phyloP scores from a whole-genome alignment of 192 early-diverging fungal genomes.

The Irineochytrium annulatum region DNA sequence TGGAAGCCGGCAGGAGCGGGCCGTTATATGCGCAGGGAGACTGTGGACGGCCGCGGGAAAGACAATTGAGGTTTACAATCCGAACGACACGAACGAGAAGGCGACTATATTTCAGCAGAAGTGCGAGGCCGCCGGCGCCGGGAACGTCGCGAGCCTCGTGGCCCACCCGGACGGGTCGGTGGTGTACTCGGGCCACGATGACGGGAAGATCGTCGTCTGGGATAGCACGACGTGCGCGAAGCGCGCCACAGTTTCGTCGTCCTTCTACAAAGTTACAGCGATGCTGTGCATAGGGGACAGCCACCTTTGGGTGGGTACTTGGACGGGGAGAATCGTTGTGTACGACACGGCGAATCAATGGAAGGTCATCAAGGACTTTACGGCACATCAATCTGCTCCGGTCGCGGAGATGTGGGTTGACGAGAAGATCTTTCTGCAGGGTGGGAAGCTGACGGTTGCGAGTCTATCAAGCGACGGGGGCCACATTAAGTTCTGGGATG shows the following conservation, averaged over 20 bases:
- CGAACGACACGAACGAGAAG: slow-evolving; percentile 30
- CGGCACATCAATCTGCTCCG: slow-evolving; percentile 51
- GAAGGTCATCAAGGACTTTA: slow-evolving; percentile 63
- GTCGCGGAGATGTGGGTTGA: slow-evolving; percentile 52
- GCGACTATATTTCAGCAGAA: slow-evolving; percentile 30
- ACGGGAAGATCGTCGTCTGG: slow-evolving; percentile 75
- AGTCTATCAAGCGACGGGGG: slow-evolving; percentile 49
- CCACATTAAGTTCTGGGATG: slow-evolving; percentile 72
- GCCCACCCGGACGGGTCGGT: slow-evolving; percentile 21
- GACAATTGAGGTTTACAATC: slow-evolving; percentile 52
- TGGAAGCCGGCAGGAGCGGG: background rate
- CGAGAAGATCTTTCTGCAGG: slow-evolving; percentile 46
- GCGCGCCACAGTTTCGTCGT: slow-evolving; percentile 43
- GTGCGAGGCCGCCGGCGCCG: slow-evolving; percentile 28
- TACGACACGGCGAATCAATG: slow-evolving; percentile 47
- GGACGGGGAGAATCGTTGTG: slow-evolving; percentile 73
- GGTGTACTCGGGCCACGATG: slow-evolving; percentile 72
- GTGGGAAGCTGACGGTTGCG: slow-evolving; percentile 51
- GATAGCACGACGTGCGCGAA: slow-evolving; percentile 44
- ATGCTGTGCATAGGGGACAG: slow-evolving; percentile 59
- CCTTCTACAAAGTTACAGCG: slow-evolving; percentile 63
- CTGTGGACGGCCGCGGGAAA: slow-evolving; percentile 63
- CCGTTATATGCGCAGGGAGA: slow-evolving; percentile 32
- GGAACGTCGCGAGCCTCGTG: slow-evolving; percentile 56
- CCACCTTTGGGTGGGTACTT: slow-evolving; percentile 70